Conservation (phyloP, 2,329 filamentous ascomycete genomes). For the Calonectria pseudoreteaudii region DNA sequence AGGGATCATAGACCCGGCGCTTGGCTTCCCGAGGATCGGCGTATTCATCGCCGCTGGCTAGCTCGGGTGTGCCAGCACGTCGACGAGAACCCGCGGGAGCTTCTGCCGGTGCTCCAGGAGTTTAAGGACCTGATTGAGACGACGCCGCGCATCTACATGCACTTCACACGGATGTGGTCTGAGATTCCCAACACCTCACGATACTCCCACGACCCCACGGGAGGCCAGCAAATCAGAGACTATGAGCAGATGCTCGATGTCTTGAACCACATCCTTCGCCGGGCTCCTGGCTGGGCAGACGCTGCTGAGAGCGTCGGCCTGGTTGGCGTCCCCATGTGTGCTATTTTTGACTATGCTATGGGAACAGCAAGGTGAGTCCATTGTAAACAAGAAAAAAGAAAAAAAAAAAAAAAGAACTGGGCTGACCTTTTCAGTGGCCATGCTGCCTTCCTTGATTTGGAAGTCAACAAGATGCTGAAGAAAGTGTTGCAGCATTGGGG, state of each 20-base stretch:
- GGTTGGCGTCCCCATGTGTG: conserved; percentile 64
- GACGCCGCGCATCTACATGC: conserved; percentile 74
- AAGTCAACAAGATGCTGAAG: conserved; percentile 65
- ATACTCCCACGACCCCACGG: conserved; percentile 72
- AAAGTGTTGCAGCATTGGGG: conserved; percentile 70
- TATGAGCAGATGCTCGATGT: conserved; percentile 75
- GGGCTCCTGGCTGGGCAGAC: conserved; percentile 65
- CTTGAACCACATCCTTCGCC: conserved; percentile 69
- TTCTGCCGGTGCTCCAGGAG: conserved; percentile 72
- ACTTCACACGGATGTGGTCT: conserved; percentile 75
- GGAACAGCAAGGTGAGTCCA: conserved; percentile 59
- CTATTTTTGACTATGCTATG: conserved; percentile 68
- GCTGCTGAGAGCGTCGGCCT: conserved; percentile 63
- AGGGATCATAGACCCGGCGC: conserved; percentile 59
- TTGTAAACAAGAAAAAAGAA: background rate
- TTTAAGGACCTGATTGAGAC: conserved; percentile 75
- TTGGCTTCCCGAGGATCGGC: conserved; percentile 74
- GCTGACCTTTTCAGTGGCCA: conserved; percentile 52
- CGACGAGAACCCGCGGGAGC: conserved; percentile 60
- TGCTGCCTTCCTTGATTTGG: conserved; percentile 66
- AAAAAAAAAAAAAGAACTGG: background rate
- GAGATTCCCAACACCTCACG: conserved; percentile 72
- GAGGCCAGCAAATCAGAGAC: conserved; percentile 71
- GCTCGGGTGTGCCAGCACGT: conserved; percentile 65
- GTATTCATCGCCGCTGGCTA: conserved; percentile 74